These are phyloP conservation scores for Curvularia eragrostidis DNA, from an alignment of 2,329 filamentous ascomycete species.

Conservation along the genomic window DNA sequence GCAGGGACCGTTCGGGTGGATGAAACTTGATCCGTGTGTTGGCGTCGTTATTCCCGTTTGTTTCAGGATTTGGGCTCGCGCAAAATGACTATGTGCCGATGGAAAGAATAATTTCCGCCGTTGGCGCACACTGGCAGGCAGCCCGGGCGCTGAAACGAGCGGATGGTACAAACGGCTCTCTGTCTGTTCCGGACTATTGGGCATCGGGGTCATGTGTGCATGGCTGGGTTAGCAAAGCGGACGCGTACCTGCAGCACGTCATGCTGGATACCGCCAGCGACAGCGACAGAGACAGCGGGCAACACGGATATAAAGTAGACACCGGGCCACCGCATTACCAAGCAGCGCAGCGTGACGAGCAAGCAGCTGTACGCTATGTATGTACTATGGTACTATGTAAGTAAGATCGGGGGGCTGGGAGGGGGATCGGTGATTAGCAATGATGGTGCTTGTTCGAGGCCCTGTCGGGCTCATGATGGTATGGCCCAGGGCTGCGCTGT, in stretches of 20 bases:
- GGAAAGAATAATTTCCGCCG: conserved; percentile 2
- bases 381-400: no score
- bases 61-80: conserved; percentile 25
- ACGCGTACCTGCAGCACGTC: conserved; percentile 30
- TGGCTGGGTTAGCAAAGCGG: conserved; percentile 14
- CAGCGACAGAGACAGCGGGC: no score
- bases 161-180: conserved; percentile 1
- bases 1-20: conserved; percentile 28
- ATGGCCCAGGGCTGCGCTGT: neutral
- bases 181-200: neutral
- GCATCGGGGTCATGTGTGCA: neutral
- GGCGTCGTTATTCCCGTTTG: conserved; percentile 28
- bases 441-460: neutral
- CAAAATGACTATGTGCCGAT: conserved; percentile 7
- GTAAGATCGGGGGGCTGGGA: conserved; percentile 2
- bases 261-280: conserved; percentile 1
- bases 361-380: neutral
- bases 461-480: neutral
- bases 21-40: conserved; percentile 33
- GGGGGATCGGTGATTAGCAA: conserved; percentile 2
- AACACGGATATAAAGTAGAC: no score
- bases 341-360: conserved; percentile 8
- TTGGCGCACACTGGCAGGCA: neutral
- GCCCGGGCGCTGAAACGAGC: conserved; percentile 9
- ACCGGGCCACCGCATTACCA: neutral